A percentile compares a stretch with the other conserved stretches of the same genome.
Conservation (phyloP, 176 grass and related monocot genomes). For the Carex pumila region DNA sequence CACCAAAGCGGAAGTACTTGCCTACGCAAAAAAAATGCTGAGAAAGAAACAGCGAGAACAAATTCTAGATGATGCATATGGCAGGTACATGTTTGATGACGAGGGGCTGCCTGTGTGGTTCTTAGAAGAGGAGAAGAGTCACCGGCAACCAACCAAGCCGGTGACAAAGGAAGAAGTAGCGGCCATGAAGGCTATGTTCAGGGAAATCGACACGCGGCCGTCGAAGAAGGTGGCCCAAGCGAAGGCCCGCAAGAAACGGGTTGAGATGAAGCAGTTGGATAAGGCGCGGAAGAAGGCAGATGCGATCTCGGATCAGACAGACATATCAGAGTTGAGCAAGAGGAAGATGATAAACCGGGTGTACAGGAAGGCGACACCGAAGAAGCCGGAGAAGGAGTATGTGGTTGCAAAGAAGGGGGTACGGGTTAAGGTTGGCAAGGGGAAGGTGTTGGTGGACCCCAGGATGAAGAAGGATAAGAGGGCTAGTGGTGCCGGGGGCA, state of each 20-base stretch:
- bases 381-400: slow-evolving; percentile 81
- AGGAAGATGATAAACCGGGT: slow-evolving; percentile 81
- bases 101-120: slow-evolving; percentile 84
- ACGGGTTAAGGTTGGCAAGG: slow-evolving; percentile 47
- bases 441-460: slow-evolving; percentile 71
- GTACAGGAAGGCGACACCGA: slow-evolving; percentile 80
- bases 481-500: slow-evolving; percentile 25
- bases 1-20: slow-evolving; percentile 75
- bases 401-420: slow-evolving; percentile 94
- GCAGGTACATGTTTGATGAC: slow-evolving; percentile 90
- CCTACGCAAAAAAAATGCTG: slow-evolving; percentile 92
- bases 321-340: slow-evolving; percentile 72
- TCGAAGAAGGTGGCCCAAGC: slow-evolving; percentile 92
- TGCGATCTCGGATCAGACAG: slow-evolving; percentile 62
- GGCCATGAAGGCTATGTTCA: slow-evolving; percentile 80
- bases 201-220: slow-evolving; percentile 79
- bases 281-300: slow-evolving; percentile 85
- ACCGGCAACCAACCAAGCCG: slow-evolving; percentile 56
- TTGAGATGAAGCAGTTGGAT: slow-evolving; percentile 49
- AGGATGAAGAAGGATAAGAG: slow-evolving; percentile 95
- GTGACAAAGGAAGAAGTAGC: slow-evolving; percentile 72
- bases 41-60: slow-evolving; percentile 96
- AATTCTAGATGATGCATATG: slow-evolving; percentile 86
- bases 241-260: slow-evolving; percentile 87
- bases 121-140: slow-evolving; percentile 74